phyloP scores from a whole-genome alignment of 306 rosid species.

The Senna tora region DNA sequence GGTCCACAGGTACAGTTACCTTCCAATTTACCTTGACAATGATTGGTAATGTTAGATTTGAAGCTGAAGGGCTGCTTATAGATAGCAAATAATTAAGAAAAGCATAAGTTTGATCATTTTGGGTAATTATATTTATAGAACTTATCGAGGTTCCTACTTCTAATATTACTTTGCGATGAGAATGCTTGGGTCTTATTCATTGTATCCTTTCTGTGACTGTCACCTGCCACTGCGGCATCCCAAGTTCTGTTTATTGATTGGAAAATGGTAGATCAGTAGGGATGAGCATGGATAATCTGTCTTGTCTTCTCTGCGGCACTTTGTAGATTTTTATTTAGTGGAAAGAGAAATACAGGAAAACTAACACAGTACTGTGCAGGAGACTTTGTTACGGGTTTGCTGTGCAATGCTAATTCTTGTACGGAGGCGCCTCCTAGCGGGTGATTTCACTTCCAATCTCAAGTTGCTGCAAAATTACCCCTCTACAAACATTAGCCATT shows the following conservation, averaged over 20 bases:
- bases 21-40: conserved; percentile 11
- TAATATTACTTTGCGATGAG: too few relatives aligned
- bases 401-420: conserved; percentile 93
- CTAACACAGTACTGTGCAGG: conserved; percentile 55
- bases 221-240: conserved; percentile 5
- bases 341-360: conserved; percentile 26
- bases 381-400: conserved; percentile 90
- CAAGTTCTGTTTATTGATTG: conserved; percentile 30
- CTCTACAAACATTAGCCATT: conserved; percentile 88
- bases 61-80: conserved; percentile 21
- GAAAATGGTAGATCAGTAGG: conserved; percentile 14
- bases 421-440: conserved; percentile 91
- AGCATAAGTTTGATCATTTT: conserved; percentile 21
- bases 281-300: conserved; percentile 25
- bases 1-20: conserved; percentile 77
- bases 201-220: neutral
- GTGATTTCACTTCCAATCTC: conserved; percentile 98
- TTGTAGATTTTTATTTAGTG: neutral
- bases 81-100: conserved; percentile 24
- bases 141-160: too few relatives aligned
- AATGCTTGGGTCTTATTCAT: too few relatives aligned
- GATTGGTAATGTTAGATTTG: conserved; percentile 9
- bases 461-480: conserved; percentile 92
- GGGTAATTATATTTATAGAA: too few relatives aligned
- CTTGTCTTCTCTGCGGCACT: neutral